Base-by-base conservation (phyloP, 371 early-diverging fungal genomes). In the Amoeboaphelidium occidentale region DNA sequence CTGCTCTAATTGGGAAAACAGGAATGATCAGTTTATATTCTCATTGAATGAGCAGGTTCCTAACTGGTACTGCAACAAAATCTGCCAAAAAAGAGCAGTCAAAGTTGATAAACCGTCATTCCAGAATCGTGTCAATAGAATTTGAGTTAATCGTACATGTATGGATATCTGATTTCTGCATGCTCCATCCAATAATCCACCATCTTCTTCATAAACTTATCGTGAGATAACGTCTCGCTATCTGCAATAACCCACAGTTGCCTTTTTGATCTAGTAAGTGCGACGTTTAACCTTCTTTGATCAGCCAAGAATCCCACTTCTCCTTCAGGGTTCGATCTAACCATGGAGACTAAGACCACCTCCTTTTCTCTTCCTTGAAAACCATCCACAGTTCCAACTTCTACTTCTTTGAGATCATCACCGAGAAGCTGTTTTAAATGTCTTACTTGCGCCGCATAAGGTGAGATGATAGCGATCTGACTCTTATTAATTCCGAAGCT, bases 281-380 rank as follows among this genome's bases (percentile, higher is more conserved):
- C 89, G 42, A 94, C 92, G 51, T 55, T 97, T 45, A 92, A 60
- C 52, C 97, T 68, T 50, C 90, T 66, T 46, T 65, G 68, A 51
- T 93, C 91, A 0, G 65, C 63, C 48, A 97, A 65, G 57, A 97
- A 94, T 12, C 97, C 97, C 10, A 92, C 75, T 23, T 81, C 75
- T 1, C 75, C 73, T 3, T 64, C 56, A 20, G 67, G 71, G 58
- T 94, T 91, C 6, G 81, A 78, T n/a, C 62, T 47, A 3, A 63
- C 63, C 10, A 90, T 61, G 0, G 81, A 74, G 21, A 97, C 47
- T 3, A 94, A 62, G 23, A 93, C 77, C 0, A 79, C 86, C 49
- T 93, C 88, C 53, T 86, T 86, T 61, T 94, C 97, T 49, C 85
- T 72, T 0, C 97, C 96, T 60, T 97, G 97, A 56, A 93, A 90